Conservation (phyloP, 441 rosid species). For the Gossypium schwendimanii region DNA sequence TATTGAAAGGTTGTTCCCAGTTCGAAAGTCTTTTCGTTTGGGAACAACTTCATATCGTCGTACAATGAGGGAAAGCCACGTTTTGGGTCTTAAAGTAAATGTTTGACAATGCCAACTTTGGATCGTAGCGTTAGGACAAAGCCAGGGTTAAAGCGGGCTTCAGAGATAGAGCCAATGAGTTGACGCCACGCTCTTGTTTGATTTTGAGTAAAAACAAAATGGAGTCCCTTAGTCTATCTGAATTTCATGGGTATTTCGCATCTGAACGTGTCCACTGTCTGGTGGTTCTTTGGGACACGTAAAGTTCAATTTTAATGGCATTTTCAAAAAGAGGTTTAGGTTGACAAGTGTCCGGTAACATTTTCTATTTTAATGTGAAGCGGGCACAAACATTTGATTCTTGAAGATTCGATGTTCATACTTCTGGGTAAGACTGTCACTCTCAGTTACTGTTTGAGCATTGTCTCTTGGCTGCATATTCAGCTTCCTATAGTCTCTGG, state of each 20-base stretch:
- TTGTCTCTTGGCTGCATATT: background rate
- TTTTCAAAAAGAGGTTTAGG: background rate
- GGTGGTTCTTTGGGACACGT: background rate
- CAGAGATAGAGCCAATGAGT: background rate
- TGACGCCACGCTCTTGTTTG: constrained; percentile 5
- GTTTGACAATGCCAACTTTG: constrained; percentile 14
- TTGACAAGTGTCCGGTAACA: background rate
- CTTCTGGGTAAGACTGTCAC: background rate
- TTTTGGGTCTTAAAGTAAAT: background rate
- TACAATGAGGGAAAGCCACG: constrained; percentile 13
- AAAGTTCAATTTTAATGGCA: background rate
- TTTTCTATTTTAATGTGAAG: background rate
- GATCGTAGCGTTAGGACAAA: constrained; percentile 16
- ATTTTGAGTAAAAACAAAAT: background rate
- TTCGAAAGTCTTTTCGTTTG: background rate
- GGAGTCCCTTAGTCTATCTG: background rate
- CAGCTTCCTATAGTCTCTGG: background rate
- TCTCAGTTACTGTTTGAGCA: background rate
- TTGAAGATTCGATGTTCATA: background rate
- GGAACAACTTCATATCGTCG: background rate
- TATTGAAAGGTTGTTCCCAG: background rate
- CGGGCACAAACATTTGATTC: background rate
- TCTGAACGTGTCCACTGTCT: constrained; percentile 12
- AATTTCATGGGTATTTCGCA: background rate
- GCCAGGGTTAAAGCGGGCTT: constrained; percentile 6